Base-by-base conservation (phyloP, 1,284 basidiomycete species). In the Apiotrichum montevideense region DNA sequence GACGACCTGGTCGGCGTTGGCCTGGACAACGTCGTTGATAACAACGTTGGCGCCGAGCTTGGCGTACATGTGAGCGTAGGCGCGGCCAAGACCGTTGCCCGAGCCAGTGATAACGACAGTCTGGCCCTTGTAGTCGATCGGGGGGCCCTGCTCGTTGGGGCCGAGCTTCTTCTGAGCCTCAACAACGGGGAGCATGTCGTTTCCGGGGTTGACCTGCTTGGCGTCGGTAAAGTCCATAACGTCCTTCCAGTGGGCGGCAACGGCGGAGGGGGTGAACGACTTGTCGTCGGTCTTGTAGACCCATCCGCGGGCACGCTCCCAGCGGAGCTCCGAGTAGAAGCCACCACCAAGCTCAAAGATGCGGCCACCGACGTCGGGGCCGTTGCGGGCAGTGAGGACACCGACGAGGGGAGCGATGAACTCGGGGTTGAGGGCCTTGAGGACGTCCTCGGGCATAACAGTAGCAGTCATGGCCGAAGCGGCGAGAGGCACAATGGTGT, bases 261-360 rank as follows among this genome's bases (percentile, higher is more conserved):
- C 92, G 49, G 96, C 95, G 47, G 91, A 92, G 14, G 95, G 95
- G 0, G 96, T 98, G 77, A 96, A 98, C 35, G 83, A 85, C 11
- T 84, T 80, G 71, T 98, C 93, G 54, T 64, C 65, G 11, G 92
- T 87, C 79, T 87, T 94, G 84, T 95, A 98, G 51, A 95, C 80
- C 33, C 83, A 81, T 70, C 81, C 95, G 62, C 87, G 84, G 73
- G 87, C 87, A 59, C 93, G 84, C 78, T 98, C 90, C 87, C 93
- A 97, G 62, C 96, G 84, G 57, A 98, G 82, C 77, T 95, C 90
- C 6, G 92, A 89, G 59, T 92, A 82, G 75, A 87, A 98, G 10
- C 95, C 96, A 49, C 90, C 96, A 45, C 94, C 96, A 42, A 94
- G 83, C 78, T 98, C 95, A 67, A 95, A 98, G 42, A 95, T 81